Evolutionary conservation across 768 basidiomycete genomes (phyloP).

Genomic region (Suillus bovinus): DNA sequence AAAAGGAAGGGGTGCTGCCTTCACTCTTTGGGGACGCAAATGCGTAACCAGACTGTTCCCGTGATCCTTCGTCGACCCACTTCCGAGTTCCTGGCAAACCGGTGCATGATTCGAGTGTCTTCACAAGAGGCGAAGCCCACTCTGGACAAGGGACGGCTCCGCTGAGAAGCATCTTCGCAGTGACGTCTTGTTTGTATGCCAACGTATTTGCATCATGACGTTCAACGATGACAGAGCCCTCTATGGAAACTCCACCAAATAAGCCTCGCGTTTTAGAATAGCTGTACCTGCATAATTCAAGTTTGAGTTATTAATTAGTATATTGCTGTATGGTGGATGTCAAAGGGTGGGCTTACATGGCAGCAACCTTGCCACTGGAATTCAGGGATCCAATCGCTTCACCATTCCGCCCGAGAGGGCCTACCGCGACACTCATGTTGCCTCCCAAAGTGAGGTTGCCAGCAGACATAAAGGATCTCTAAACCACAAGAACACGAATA

Average conservation of each 20-base stretch:
- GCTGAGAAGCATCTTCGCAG: slow-evolving; percentile 76
- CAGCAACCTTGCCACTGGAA: slow-evolving; percentile 83
- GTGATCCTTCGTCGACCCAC: slow-evolving; percentile 63
- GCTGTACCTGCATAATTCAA: slow-evolving; percentile 61
- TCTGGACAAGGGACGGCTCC: slow-evolving; percentile 72
- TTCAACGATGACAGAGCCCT: slow-evolving; percentile 91
- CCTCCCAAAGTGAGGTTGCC: slow-evolving; percentile 90
- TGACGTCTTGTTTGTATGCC: slow-evolving; percentile 76
- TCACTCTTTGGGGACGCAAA: slow-evolving; percentile 49
- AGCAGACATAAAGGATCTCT: slow-evolving; percentile 92
- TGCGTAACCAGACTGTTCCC: slow-evolving; percentile 47
- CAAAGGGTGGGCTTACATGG: slow-evolving; percentile 59
- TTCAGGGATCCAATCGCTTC: slow-evolving; percentile 87
- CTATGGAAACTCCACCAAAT: slow-evolving; percentile 88
- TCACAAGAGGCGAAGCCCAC: slow-evolving; percentile 78
- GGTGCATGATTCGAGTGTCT: slow-evolving; percentile 71
- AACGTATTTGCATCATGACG: slow-evolving; percentile 89
- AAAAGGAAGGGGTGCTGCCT: slow-evolving; percentile 31
- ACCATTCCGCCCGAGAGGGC: slow-evolving; percentile 91
- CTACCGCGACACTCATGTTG: slow-evolving; percentile 85
- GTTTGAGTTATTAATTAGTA: slow-evolving; percentile 9
- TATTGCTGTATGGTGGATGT: slow-evolving; percentile 7
- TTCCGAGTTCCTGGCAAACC: slow-evolving; percentile 63
- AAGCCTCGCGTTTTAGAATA: slow-evolving; percentile 92
- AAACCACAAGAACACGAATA: slow-evolving; percentile 16